Base-by-base conservation (phyloP, 2,329 filamentous ascomycete genomes). In the Monilinia vaccinii-corymbosi region DNA sequence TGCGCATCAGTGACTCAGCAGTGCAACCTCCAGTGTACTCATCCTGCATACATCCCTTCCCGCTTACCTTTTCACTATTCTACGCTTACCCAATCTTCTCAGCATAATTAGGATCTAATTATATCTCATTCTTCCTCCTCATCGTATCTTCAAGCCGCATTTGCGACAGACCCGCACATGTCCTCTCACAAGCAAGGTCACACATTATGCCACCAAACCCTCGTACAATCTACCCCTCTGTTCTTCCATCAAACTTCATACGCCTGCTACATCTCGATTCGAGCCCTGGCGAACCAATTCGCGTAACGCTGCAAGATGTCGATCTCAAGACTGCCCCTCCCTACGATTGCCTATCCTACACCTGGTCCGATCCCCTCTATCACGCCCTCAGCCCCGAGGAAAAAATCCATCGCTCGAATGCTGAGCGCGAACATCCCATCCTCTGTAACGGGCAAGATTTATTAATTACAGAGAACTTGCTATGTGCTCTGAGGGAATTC, bases 311-410 rank as follows among this genome's bases (percentile, higher is more conserved):
- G 10, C 21, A n/a, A 13, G 49, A 49, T 9, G 40, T 52, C n/a
- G 25, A 42, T 11, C 32, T 61, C 21, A 9, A 45, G 9, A 11
- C 13, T 4, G 23, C 25, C 3, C 60, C 60, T 3, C 23, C 44
- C 7, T 61, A 56, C 23, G 38, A 60, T 38, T 57, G 52, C 32
- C 60, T 61, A 23, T 61, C 60, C 31, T 61, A 61, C 31, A 60
- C 60, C 9, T 61, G 60, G 60, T 45, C 21, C 1, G 60, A 61
- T 23, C 60, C 60, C 25, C 40, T 60, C 9, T 60, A 60, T 9
- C 52, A 60, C 36, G 45, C 18, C 11, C 52, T 60, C 28, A 45
- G 32, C 5, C 38, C 25, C 16, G 40, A 53, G 16, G 51, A 49
- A 7, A 52, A 60, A 45, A 48, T 57, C 8, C 36, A 44, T 18